phyloP scores from a whole-genome alignment of 768 basidiomycete genomes.

The Bullera alba region DNA sequence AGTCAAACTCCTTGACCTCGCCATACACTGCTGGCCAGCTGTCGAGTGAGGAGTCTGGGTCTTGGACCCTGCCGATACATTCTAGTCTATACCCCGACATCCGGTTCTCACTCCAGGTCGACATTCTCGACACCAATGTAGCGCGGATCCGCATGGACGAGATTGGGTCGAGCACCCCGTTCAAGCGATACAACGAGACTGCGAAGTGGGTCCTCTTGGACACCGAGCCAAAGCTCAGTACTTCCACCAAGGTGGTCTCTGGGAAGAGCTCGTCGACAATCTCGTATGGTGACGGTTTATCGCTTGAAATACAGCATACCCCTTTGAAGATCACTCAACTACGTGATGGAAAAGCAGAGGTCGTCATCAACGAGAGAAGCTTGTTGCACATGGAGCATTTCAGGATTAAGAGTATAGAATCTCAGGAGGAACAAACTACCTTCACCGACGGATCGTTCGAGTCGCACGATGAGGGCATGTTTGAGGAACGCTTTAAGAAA shows the following conservation, averaged over 20 bases:
- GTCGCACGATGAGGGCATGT: conserved; percentile 74
- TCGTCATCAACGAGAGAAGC: conserved; percentile 81
- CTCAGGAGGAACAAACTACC: conserved; percentile 48
- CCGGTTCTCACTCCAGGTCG: conserved; percentile 71
- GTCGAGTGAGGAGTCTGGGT: too few species aligned
- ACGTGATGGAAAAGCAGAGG: conserved; percentile 68
- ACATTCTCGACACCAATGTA: conserved; percentile 62
- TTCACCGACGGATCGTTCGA: conserved; percentile 58
- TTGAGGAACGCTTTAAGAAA: conserved; percentile 78
- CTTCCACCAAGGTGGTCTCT: conserved; percentile 4
- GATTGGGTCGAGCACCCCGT: conserved; percentile 55
- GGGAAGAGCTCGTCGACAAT: conserved; percentile 49
- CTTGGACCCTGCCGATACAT: conserved; percentile 67
- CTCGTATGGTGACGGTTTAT: conserved; percentile 62
- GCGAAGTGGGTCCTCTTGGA: conserved; percentile 76
- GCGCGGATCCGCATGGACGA: conserved; percentile 92
- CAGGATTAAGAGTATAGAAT: conserved; percentile 50
- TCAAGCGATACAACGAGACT: conserved; percentile 85
- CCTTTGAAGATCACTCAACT: conserved; percentile 70
- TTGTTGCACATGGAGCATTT: conserved; percentile 98
- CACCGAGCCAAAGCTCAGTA: conserved; percentile 53
- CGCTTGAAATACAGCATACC: conserved; percentile 57
- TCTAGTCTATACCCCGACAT: conserved; percentile 77
- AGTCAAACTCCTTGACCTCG: conserved; percentile 71
- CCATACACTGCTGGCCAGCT: conserved; percentile 74